Evolutionary conservation across 176 grass and related monocot species (phyloP), one percentile per base, ranked within the genome.

Genomic region (Melocanna baccifera): DNA sequence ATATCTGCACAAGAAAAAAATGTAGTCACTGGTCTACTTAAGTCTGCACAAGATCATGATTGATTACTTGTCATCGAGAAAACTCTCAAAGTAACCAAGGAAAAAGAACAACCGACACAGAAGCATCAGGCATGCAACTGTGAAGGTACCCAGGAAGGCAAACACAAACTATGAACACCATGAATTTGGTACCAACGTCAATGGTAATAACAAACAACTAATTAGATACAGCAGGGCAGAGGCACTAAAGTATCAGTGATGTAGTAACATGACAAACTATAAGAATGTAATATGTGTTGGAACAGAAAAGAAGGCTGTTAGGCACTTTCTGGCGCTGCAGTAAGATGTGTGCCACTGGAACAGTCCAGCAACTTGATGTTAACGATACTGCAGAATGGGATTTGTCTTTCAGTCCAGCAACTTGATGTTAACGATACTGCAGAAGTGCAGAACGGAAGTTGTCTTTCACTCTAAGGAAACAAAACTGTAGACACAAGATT

Each of bases 1-100:
- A 97, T 94, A 91, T 89, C 94, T 97, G 62, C 71, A 89, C 87
- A 76, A 81, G 45, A 59, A 75, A 12, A 51, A 37, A n/a, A 20
- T 51, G 41, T 20, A 64, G 30, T 71, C 39, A 64, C 28, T 83
- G 20, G 36, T 75, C 67, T 79, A 34, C 34, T 42, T 14, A 81
- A 69, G 30, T 71, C 25, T 53, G 67, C 83, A 88, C 23, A 50
- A 57, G 62, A 62, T 12, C 23, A 80, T 69, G 51, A 82, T 1
- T 13, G 10, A 7, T 19, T 47, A 81, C 22, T 57, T 22, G 22
- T 12, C n/a, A 61, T 58, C 4, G 1, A 50, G 62, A 63, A 76
- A 65, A 61, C 11, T 28, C 20, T 9, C 30, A 40, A 37, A 62
- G 61, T 69, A 12, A 77, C 10, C 23, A 76, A 55, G 14, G n/a